Evolutionary conservation across 2,329 filamentous ascomycete species (phyloP), one percentile per base, ranked within the genome.

Genomic region (Pyricularia sp.): DNA sequence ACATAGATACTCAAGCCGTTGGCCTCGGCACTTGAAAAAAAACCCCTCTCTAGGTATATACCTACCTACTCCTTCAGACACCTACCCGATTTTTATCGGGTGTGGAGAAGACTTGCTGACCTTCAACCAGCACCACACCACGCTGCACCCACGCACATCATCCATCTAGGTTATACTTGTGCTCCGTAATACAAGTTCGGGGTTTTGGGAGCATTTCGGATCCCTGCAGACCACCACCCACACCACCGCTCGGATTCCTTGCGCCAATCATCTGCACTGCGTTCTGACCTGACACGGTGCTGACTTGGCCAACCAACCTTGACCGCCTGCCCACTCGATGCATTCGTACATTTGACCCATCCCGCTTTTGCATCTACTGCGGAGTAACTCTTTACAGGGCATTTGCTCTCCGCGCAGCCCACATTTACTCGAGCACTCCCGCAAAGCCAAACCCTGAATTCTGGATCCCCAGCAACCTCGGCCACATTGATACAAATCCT

Each of bases 211-310:
- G 5, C 28, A 20, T n/a, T 65, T n/a, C 23, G 28, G 64, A 65
- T 65, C 64, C 30, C 33, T 42, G 64, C 12, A 66, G n/a, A 20
- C 23, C 7, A 42, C 10, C 64, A 25, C 64, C 23, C 33, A 50
- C 33, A 30, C 64, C 64, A 66, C 33, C 65, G 50, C 50, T 67
- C 65, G 65, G 65, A 67, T 67, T 67, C 50, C 65, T 55, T 67
- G 65, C 50, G 65, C 50, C 50, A 33, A 67, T 67, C 65, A 31
- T 59, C 42, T 55, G 36, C 64, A 50, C 64, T 23, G 26, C 64
- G 30, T 25, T 23, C 64, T 36, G 31, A 20, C 31, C 31, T 31
- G 33, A 50, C 33, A 28, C 23, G 12, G 33, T 66, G 64, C 31
- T 25, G 31, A 33, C 36, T 25, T 66, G 33, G 33, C 23, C 64